A percentile compares a stretch with the other conserved stretches of the same genome.
These are phyloP conservation scores for Pyronema omphalodes DNA, from an alignment of 495 filamentous ascomycete species.

Conservation along the genomic window DNA sequence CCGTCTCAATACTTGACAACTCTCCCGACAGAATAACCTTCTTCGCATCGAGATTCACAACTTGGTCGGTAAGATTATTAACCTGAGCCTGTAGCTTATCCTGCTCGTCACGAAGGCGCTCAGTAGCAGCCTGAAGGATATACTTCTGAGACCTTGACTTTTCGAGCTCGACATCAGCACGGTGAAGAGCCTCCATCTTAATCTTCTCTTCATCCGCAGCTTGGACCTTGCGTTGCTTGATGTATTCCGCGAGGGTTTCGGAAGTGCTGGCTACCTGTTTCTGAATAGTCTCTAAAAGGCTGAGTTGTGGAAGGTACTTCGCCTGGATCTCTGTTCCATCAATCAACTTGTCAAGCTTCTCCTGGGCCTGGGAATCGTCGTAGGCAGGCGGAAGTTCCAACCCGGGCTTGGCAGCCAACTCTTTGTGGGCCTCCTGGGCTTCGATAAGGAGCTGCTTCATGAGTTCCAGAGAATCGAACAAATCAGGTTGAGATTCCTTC, in stretches of 20 bases:
- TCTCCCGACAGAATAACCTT: constrained; percentile 65
- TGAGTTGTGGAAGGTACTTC: constrained; percentile 41
- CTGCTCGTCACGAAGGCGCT: constrained; percentile 45
- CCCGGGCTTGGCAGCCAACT: constrained; percentile 15
- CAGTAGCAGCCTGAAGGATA: constrained; percentile 53
- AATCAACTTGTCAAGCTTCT: constrained; percentile 73
- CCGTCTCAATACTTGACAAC: constrained; percentile 72
- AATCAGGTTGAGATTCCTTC: constrained; percentile 19
- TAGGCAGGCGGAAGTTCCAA: constrained; percentile 29
- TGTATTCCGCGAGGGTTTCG: constrained; percentile 67
- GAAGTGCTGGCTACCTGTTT: constrained; percentile 75
- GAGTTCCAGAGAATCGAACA: constrained; percentile 23
- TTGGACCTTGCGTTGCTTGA: constrained; percentile 57
- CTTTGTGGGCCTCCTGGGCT: constrained; percentile 14
- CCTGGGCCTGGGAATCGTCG: constrained; percentile 53
- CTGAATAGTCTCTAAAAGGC: constrained; percentile 76
- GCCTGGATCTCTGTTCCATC: constrained; percentile 36
- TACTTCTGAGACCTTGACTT: constrained; percentile 59
- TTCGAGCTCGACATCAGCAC: constrained; percentile 64
- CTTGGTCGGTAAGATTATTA: constrained; percentile 41
- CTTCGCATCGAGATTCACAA: constrained; percentile 50
- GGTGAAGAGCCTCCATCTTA: constrained; percentile 63
- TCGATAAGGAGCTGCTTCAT: constrained; percentile 25
- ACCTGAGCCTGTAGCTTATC: constrained; percentile 41
- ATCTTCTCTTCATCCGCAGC: constrained; percentile 63